These are phyloP conservation scores for Rhizopus microsporus DNA, from an alignment of 371 early-diverging fungal genomes.

Conservation along the genomic window DNA sequence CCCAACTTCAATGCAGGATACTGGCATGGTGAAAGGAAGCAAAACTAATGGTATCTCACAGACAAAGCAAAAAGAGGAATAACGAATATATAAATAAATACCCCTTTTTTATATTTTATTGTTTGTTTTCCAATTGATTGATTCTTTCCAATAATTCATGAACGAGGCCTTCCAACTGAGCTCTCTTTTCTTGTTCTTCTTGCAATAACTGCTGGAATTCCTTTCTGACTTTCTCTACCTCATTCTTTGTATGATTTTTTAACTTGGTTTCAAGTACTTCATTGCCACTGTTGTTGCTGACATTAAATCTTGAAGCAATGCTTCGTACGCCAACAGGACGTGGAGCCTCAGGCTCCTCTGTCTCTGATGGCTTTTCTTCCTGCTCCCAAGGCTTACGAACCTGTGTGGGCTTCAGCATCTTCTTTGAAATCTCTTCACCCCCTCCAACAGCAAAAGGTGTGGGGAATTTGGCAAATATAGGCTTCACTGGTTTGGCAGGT, in stretches of 20 bases:
- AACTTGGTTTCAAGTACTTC: conserved; percentile 61
- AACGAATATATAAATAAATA: conserved; percentile 3
- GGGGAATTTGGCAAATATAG: conserved; percentile 67
- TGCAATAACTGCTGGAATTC: conserved; percentile 47
- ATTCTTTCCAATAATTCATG: conserved; percentile 40
- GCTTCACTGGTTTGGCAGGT: conserved; percentile 63
- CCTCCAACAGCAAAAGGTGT: conserved; percentile 59
- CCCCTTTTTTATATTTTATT: conserved; percentile 1
- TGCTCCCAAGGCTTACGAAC: conserved; percentile 44
- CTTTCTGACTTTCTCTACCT: conserved; percentile 54
- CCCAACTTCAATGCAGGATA: neutral
- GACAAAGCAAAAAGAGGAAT: conserved; percentile 1
- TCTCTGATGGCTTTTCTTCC: conserved; percentile 22
- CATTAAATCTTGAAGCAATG: conserved; percentile 56
- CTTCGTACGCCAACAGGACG: conserved; percentile 58
- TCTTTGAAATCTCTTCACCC: conserved; percentile 38
- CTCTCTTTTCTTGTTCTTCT: conserved; percentile 54
- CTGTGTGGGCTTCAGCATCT: conserved; percentile 43
- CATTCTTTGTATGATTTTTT: conserved; percentile 60
- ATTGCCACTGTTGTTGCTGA: conserved; percentile 44
- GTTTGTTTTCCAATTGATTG: conserved; percentile 27
- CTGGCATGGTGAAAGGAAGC: neutral
- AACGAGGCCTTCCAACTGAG: conserved; percentile 50
- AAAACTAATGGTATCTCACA: too few species aligned
- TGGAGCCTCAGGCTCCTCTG: conserved; percentile 27